phyloP scores from a whole-genome alignment of 768 basidiomycete species.

The Pisolithus albus region DNA sequence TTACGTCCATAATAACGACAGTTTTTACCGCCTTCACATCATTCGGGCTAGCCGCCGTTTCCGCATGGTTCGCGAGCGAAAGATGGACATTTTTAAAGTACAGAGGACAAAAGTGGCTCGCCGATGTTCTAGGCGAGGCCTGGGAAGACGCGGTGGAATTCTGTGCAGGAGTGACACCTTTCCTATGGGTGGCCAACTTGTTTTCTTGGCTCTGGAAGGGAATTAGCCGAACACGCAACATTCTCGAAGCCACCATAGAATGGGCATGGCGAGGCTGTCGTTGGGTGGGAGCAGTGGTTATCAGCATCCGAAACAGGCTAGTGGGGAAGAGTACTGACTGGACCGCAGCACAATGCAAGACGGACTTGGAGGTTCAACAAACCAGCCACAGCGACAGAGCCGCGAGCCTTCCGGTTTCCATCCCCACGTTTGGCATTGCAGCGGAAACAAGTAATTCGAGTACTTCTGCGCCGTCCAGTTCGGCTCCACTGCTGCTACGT shows the following conservation, averaged over 20 bases:
- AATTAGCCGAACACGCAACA: neutral
- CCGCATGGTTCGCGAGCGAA: constrained; percentile 68
- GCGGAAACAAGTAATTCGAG: neutral
- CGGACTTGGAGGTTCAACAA: neutral
- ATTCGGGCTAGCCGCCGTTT: constrained; percentile 64
- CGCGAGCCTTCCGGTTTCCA: neutral
- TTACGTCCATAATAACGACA: constrained; percentile 61
- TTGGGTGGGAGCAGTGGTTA: neutral
- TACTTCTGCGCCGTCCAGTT: neutral
- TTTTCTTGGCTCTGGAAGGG: neutral
- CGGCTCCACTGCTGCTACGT: neutral
- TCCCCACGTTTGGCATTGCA: neutral
- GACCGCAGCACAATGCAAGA: neutral
- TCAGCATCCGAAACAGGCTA: neutral
- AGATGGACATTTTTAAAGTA: constrained; percentile 57
- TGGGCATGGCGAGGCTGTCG: neutral
- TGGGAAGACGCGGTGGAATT: neutral
- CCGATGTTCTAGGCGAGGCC: constrained; percentile 48
- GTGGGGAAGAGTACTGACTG: neutral
- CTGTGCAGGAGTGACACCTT: neutral
- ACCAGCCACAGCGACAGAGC: neutral
- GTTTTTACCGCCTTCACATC: constrained; percentile 67
- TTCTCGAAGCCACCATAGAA: neutral
- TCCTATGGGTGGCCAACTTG: neutral
- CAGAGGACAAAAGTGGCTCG: constrained; percentile 63